phyloP scores from a whole-genome alignment of 495 filamentous ascomycete species.

The Trichoderma reesei region DNA sequence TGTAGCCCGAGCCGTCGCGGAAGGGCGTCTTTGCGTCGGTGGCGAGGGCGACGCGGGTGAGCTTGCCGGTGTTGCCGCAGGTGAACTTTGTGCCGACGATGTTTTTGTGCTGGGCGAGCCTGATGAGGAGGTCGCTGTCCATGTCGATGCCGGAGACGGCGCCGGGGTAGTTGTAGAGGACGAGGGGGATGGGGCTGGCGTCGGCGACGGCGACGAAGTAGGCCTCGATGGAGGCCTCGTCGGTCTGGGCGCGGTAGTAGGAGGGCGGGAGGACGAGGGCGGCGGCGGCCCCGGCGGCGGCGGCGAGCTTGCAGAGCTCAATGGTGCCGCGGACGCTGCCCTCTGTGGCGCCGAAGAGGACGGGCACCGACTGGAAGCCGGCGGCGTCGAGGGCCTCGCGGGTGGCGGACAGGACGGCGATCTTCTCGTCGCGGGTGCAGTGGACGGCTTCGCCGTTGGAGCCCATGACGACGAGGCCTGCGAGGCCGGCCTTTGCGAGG shows the following conservation, averaged over 20 bases:
- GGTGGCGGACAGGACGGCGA: conserved; percentile 66
- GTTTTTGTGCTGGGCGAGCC: conserved; percentile 71
- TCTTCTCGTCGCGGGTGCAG: conserved; percentile 63
- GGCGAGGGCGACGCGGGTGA: conserved; percentile 71
- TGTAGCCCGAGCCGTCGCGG: conserved; percentile 57
- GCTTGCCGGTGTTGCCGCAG: conserved; percentile 80
- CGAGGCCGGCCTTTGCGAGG: conserved; percentile 71
- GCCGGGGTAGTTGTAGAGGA: conserved; percentile 87
- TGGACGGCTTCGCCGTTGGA: conserved; percentile 87
- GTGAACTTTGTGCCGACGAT: conserved; percentile 87
- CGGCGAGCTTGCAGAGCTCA: conserved; percentile 59
- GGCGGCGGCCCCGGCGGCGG: conserved; percentile 65
- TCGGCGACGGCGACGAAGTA: conserved; percentile 74
- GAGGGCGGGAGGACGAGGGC: conserved; percentile 68
- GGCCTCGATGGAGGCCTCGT: conserved; percentile 64
- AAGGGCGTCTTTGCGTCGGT: conserved; percentile 63
- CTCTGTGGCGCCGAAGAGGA: conserved; percentile 74
- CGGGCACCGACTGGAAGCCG: conserved; percentile 62
- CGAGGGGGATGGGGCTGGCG: conserved; percentile 62
- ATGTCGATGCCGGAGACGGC: conserved; percentile 87
- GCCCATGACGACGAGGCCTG: conserved; percentile 78
- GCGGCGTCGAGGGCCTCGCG: conserved; percentile 76
- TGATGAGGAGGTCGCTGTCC: conserved; percentile 80
- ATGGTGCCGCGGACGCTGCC: conserved; percentile 70
- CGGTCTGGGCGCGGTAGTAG: conserved; percentile 73